Conservation (phyloP, 352 stramenopile species). For the Phytophthora melonis region DNA sequence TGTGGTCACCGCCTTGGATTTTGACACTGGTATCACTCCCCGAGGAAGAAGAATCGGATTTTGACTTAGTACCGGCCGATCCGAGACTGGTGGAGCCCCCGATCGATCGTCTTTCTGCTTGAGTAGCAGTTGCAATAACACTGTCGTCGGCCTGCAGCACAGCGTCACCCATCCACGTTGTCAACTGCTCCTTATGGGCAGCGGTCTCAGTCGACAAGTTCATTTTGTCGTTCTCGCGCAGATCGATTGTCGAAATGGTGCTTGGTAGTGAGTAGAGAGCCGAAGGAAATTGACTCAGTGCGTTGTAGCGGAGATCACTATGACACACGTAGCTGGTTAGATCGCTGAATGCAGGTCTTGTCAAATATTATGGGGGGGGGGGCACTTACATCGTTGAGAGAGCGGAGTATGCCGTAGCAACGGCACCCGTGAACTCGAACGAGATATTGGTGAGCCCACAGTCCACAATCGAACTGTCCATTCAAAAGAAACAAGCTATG, state of each 20-base stretch:
- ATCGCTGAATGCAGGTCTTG: not conserved
- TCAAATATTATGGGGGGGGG: not conserved
- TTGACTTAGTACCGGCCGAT: not conserved
- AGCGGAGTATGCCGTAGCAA: constrained; percentile 19
- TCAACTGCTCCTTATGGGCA: constrained; percentile 37
- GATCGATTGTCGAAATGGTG: constrained; percentile 44
- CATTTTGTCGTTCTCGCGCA: constrained; percentile 49
- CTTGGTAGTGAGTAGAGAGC: constrained; percentile 21
- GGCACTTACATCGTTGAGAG: constrained; percentile 42
- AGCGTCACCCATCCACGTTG: constrained; percentile 42
- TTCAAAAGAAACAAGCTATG: constrained; percentile 1
- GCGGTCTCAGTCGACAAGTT: constrained; percentile 41
- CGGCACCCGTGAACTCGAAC: constrained; percentile 49
- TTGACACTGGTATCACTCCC: constrained; percentile 18
- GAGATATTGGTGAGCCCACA: constrained; percentile 55
- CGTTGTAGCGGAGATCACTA: constrained; percentile 62
- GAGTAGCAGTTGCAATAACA: constrained; percentile 1
- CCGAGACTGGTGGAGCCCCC: not conserved
- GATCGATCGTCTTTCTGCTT: constrained; percentile 17
- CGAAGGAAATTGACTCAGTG: constrained; percentile 25
- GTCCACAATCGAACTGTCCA: constrained; percentile 46
- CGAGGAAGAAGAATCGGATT: constrained; percentile 15
- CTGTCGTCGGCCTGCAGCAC: constrained; percentile 49
- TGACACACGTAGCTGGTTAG: not conserved
- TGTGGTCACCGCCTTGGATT: not conserved